Percentiles rank a stretch among this genome's conserved stretches.
phyloP scores from a whole-genome alignment of 352 stramenopile species.

The Pythium aristosporum region DNA sequence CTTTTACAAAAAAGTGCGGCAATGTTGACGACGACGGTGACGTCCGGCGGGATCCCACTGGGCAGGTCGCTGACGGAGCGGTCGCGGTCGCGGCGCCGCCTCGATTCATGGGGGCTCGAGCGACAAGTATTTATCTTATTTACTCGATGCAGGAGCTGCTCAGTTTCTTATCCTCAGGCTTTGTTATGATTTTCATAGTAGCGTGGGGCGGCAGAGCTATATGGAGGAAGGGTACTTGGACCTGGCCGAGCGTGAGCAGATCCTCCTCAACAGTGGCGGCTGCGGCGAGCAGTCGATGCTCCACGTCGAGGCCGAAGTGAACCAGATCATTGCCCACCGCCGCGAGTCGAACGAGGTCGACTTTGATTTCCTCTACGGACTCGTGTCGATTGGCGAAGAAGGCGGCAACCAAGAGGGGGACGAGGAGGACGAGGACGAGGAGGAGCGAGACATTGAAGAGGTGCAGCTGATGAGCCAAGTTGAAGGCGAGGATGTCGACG shows the following conservation, averaged over 20 bases:
- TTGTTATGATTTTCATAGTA: conserved; percentile 27
- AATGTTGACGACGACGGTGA: conserved; percentile 78
- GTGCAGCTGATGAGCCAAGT: conserved; percentile 23
- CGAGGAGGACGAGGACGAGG: conserved; percentile 33
- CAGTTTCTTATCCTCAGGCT: not conserved
- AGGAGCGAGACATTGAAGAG: conserved; percentile 34
- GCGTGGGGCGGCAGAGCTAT: conserved; percentile 76
- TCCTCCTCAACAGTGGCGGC: conserved; percentile 73
- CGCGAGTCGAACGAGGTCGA: conserved; percentile 84
- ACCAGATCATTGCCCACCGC: conserved; percentile 76
- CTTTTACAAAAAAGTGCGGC: too few species aligned
- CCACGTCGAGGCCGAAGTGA: conserved; percentile 79
- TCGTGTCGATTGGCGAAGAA: conserved; percentile 29
- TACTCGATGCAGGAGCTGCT: not conserved
- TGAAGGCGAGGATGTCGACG: conserved; percentile 12
- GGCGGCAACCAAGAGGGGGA: conserved; percentile 29
- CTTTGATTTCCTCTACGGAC: conserved; percentile 75
- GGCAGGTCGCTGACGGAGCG: conserved; percentile 77
- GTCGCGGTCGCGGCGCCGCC: conserved; percentile 61
- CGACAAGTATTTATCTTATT: conserved; percentile 35
- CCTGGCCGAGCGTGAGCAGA: conserved; percentile 67
- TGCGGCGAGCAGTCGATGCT: conserved; percentile 69
- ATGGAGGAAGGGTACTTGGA: conserved; percentile 88
- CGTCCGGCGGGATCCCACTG: conserved; percentile 72
- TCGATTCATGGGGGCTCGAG: conserved; percentile 82